These are phyloP conservation scores for Kwoniella newhampshirensis DNA, from an alignment of 768 basidiomycete genomes.

Conservation along the genomic window DNA sequence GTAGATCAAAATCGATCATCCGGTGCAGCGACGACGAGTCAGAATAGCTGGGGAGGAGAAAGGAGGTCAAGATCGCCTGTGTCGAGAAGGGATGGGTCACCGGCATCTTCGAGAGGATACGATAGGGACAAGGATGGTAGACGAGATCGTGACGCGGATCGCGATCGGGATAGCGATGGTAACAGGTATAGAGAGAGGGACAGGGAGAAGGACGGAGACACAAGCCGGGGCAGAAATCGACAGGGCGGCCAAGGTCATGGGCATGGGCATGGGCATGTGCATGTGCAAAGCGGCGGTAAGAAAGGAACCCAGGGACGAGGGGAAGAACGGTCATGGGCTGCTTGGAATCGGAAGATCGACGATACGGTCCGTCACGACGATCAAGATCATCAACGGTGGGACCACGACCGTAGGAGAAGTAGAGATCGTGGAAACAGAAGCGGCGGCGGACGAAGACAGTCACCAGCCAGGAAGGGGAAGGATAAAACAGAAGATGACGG, in stretches of 20 bases:
- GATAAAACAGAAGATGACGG: slow-evolving; percentile 9
- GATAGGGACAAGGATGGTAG: slow-evolving; percentile 6
- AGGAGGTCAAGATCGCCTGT: slow-evolving; percentile 5
- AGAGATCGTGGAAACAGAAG: not conserved
- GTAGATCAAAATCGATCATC: not conserved
- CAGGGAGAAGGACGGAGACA: slow-evolving; percentile 6
- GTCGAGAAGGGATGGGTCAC: not conserved
- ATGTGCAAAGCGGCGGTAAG: not conserved
- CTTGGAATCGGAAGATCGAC: slow-evolving; percentile 18
- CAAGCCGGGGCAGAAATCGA: slow-evolving; percentile 16
- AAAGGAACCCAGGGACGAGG: not conserved
- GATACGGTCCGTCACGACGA: not conserved
- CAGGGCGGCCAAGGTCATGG: slow-evolving; percentile 7
- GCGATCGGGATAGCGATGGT: not conserved
- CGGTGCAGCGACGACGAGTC: not conserved
- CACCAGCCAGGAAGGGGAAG: slow-evolving; percentile 6
- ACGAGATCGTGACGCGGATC: not conserved
- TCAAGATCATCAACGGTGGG: not conserved
- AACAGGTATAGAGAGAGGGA: slow-evolving; percentile 17
- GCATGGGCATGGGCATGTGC: slow-evolving; percentile 4
- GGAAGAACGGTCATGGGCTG: slow-evolving; percentile 19
- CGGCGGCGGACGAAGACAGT: not conserved
- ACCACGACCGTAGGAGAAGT: not conserved
- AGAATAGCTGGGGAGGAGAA: not conserved
- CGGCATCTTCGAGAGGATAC: slow-evolving; percentile 8